Evolutionary conservation across 345 rosid genomes (phyloP).

Genomic region (Toxicodendron radicans): DNA sequence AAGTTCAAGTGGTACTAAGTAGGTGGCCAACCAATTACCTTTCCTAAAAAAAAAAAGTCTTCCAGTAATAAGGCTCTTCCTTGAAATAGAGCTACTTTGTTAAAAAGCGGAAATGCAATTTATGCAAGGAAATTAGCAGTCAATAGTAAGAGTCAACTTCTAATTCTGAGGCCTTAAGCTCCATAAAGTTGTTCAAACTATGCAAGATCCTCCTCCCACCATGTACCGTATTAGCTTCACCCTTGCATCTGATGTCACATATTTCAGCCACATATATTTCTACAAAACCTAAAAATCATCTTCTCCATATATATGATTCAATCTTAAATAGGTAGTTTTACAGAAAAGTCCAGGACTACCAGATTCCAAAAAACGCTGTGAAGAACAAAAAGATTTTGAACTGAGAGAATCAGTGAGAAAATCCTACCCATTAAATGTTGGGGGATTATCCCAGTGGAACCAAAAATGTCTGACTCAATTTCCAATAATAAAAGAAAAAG

Average conservation of each 20-base stretch:
- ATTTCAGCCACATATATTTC: slow-evolving; percentile 19
- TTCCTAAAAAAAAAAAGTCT: neutral
- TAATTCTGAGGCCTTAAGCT: slow-evolving; percentile 27
- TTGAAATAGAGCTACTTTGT: slow-evolving; percentile 22
- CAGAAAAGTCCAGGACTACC: slow-evolving; percentile 4
- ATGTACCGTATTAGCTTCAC: slow-evolving; percentile 12
- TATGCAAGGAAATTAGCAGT: slow-evolving; percentile 6
- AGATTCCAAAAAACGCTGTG: slow-evolving; percentile 12
- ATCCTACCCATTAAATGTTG: neutral
- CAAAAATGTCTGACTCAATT: neutral
- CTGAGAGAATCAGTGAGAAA: slow-evolving; percentile 4
- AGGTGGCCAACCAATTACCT: no score
- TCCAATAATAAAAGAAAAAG: neutral
- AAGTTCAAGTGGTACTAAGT: no score
- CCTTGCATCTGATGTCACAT: slow-evolving; percentile 9
- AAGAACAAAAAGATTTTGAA: slow-evolving; percentile 5
- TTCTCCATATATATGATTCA: slow-evolving; percentile 15
- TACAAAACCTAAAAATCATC: slow-evolving; percentile 8
- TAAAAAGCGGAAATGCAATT: slow-evolving; percentile 8
- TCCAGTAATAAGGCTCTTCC: slow-evolving; percentile 27
- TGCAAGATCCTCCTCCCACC: slow-evolving; percentile 21
- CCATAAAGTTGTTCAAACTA: slow-evolving; percentile 22
- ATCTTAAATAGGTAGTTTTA: slow-evolving; percentile 13
- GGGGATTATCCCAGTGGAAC: slow-evolving; percentile 3
- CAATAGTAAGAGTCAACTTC: slow-evolving; percentile 19